Percentiles rank a stretch among this genome's conserved stretches.
Evolutionary conservation across 164 flowering plant genomes (phyloP).

Genomic region (Aristolochia contorta): DNA sequence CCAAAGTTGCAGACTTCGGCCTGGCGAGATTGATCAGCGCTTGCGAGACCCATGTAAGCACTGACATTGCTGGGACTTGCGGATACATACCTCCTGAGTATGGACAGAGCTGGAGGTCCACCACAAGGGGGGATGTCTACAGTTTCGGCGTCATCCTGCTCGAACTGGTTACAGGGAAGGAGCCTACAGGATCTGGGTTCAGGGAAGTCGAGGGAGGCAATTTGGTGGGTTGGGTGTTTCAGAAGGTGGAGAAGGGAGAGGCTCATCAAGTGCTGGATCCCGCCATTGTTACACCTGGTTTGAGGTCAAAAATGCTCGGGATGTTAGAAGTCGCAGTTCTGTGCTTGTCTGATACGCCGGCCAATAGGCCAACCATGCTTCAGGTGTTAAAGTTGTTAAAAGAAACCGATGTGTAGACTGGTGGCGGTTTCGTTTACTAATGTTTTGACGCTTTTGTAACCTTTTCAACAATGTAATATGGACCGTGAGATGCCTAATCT

Average conservation of each 20-base stretch:
- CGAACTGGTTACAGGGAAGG: constrained; percentile 72
- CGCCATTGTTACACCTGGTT: constrained; percentile 22
- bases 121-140: constrained; percentile 67
- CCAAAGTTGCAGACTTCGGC: constrained; percentile 77
- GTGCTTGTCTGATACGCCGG: constrained; percentile 56
- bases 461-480: too few relatives aligned
- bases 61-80: constrained; percentile 77
- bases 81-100: constrained; percentile 88
- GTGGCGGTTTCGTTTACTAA: too few relatives aligned
- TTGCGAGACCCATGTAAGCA: constrained; percentile 72
- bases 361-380: constrained; percentile 58
- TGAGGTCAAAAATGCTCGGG: constrained; percentile 50
- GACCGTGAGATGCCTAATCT: too few relatives aligned
- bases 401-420: constrained; percentile 20
- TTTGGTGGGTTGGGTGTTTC: constrained; percentile 64
- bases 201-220: constrained; percentile 76
- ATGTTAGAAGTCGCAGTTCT: constrained; percentile 40
- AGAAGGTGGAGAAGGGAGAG: constrained; percentile 46
- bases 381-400: constrained; percentile 46
- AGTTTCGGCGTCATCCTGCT: constrained; percentile 77
- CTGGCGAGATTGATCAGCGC: constrained; percentile 73
- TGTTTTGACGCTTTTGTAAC: too few relatives aligned
- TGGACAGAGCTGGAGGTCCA: constrained; percentile 67
- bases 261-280: constrained; percentile 58
- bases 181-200: constrained; percentile 73